A percentile compares a stretch with the other conserved stretches of the same genome.
These are phyloP conservation scores for Alternaria brassicae DNA, from an alignment of 2,329 filamentous ascomycete genomes.

Conservation along the genomic window DNA sequence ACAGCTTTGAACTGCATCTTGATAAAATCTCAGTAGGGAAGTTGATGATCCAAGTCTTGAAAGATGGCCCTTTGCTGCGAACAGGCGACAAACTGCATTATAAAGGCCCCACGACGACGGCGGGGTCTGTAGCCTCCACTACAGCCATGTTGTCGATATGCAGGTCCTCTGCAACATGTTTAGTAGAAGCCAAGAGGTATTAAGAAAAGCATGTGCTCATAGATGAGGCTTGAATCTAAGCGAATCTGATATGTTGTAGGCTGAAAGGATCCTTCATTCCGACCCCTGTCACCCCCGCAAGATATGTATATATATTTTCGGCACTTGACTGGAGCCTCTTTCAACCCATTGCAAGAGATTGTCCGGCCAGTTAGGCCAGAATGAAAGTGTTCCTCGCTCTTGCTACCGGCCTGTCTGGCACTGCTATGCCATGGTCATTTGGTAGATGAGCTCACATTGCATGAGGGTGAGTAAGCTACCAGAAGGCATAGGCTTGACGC, in stretches of 20 bases:
- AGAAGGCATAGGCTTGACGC: no score
- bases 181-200: constrained; percentile 13
- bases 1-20: constrained; percentile 20
- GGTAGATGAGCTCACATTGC: constrained; percentile 24
- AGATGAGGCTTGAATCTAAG: constrained; percentile 13
- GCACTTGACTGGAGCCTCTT: constrained; percentile 3
- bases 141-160: neutral
- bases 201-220: neutral
- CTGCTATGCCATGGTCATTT: constrained; percentile 31
- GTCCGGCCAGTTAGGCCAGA: neutral
- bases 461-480: constrained; percentile 31
- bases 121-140: neutral
- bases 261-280: constrained; percentile 21
- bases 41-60: neutral
- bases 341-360: neutral
- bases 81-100: neutral
- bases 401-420: constrained; percentile 25
- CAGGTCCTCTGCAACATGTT: neutral
- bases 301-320: neutral
- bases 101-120: neutral
- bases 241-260: constrained; percentile 13
- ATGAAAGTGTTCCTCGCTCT: constrained; percentile 36
- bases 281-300: constrained; percentile 19
- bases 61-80: neutral
- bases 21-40: no score